Evolutionary conservation across 1,284 basidiomycete species (phyloP).

Genomic region (Apiotrichum sp.): DNA sequence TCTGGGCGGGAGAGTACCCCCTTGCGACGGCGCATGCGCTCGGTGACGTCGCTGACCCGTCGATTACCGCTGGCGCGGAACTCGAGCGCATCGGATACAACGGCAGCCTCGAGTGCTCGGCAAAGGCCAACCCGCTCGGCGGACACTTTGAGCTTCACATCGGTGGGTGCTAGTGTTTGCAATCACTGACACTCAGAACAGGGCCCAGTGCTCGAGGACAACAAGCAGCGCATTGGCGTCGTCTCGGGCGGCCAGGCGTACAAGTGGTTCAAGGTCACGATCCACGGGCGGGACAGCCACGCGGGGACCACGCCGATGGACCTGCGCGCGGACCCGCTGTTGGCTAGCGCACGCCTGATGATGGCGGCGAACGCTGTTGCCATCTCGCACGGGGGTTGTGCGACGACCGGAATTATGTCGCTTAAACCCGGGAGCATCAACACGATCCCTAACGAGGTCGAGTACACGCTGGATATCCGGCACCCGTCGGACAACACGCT

Average conservation of each 20-base stretch:
- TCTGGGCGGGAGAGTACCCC: conserved; percentile 20
- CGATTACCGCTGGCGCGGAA: conserved; percentile 12
- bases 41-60: conserved; percentile 11
- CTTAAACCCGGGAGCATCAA: conserved; percentile 20
- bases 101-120: conserved; percentile 3
- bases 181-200: conserved; percentile 15
- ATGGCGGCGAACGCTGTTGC: conserved; percentile 15
- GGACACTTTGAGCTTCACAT: conserved; percentile 38
- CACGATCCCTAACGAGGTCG: conserved; percentile 19
- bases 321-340: conserved; percentile 21
- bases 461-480: conserved; percentile 25
- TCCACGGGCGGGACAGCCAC: conserved; percentile 24
- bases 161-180: neutral
- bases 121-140: conserved; percentile 18
- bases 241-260: conserved; percentile 30
- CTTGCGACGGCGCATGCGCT: conserved; percentile 7
- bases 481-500: conserved; percentile 16
- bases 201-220: conserved; percentile 25
- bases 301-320: conserved; percentile 28
- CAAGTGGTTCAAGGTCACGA: conserved; percentile 23
- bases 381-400: conserved; percentile 10
- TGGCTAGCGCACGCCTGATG: conserved; percentile 14
- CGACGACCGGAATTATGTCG: conserved; percentile 20
- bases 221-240: conserved; percentile 17
- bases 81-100: conserved; percentile 15